Conservation (phyloP, 192 early-diverging fungal species). For the Linnemannia hyalina region DNA sequence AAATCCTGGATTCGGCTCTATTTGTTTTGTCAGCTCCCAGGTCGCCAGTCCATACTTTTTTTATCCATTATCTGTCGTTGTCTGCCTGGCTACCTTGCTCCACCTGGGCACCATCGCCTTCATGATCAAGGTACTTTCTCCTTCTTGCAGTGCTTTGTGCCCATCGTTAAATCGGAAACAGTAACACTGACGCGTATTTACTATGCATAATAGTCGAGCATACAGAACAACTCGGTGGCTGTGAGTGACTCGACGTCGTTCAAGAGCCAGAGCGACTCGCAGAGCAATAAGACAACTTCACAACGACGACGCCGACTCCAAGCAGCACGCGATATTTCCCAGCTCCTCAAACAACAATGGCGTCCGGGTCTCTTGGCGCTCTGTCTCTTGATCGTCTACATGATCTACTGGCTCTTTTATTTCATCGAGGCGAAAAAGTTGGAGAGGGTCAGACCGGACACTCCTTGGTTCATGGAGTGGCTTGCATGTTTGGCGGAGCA, state of each 20-base stretch:
- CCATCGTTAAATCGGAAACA: neutral
- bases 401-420: constrained; percentile 48
- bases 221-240: constrained; percentile 3
- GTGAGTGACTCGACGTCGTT: constrained; percentile 22
- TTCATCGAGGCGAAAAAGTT: constrained; percentile 42
- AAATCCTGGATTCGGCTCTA: constrained; percentile 37
- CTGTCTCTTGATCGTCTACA: constrained; percentile 29
- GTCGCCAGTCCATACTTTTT: constrained; percentile 29
- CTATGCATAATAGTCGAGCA: neutral
- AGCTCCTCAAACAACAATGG: constrained; percentile 44
- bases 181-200: neutral
- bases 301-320: constrained; percentile 23
- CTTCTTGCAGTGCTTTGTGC: too few relatives aligned
- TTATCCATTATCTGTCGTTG: constrained; percentile 30
- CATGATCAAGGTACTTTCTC: constrained; percentile 27
- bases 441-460: neutral
- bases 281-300: constrained; percentile 14
- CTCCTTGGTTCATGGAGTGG: constrained; percentile 16
- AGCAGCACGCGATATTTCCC: constrained; percentile 36
- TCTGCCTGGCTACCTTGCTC: constrained; percentile 25
- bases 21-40: constrained; percentile 35
- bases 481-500: constrained; percentile 10
- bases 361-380: constrained; percentile 35
- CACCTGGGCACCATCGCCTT: constrained; percentile 26
- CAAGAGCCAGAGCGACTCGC: constrained; percentile 1